Base-by-base conservation (phyloP, 257 asterid genomes). In the Solanum dulcamara region DNA sequence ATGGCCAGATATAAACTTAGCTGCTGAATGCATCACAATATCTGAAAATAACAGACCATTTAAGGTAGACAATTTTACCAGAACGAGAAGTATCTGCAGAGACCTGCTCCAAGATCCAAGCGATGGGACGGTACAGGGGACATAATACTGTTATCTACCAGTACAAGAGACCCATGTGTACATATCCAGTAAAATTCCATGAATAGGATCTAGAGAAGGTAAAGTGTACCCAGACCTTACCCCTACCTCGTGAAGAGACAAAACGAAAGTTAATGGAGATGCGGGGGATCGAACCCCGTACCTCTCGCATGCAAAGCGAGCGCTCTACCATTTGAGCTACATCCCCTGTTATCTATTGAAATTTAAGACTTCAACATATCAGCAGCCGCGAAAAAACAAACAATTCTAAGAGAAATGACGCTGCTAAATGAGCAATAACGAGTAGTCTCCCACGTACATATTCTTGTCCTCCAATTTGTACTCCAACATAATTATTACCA, bases 241-340 rank as follows among this genome's bases (percentile, higher is more conserved):
- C 18, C 53, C 53, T 46, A 46, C 53, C 53, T 46, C 10, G 7
- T 28, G 70, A 26, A 62, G 30, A 5, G 70, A 26, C 30, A 35
- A 62, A 12, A 2, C 14, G 1, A 62, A 10, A 62, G 51, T 46
- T 15, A 44, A 38, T 94, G 96, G 98, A 94, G 98, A 88, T 93
- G 99, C 97, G 97, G 97, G 99, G 97, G 92, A 96, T 93, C 98
- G 95, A 93, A 93, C 98, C 96, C 97, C 97, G 98, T 92, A 96
- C 98, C 99, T 93, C 99, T 96, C 98, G 98, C 98, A 96, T 94
- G 99, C 99, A 92, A 96, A 93, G 98, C 98, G 98, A 96, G 99
- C 97, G 96, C 99, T 94, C 99, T 94, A 94, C 98, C 98, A 94
- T 94, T 90, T 94, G 98, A 94, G 98, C 98, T 96, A 94, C 98